phyloP scores from a whole-genome alignment of 2,329 filamentous ascomycete genomes.

The Aspergillus hiratsukae region DNA sequence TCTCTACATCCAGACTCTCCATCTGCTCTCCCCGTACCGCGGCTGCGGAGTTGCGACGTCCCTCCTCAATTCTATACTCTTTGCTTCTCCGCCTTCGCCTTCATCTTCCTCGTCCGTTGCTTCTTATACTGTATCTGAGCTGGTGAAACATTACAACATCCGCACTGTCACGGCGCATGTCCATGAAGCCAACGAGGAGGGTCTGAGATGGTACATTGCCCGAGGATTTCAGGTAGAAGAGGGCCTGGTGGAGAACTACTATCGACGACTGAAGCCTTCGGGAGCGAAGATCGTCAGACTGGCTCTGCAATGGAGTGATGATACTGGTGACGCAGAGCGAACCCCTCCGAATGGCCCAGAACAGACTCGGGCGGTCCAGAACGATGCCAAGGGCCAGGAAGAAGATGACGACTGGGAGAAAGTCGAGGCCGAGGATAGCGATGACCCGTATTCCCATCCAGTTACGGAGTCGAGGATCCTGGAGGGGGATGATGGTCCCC shows the following conservation, averaged over 20 bases:
- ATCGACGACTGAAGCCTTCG: constrained; percentile 53
- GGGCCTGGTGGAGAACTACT: constrained; percentile 53
- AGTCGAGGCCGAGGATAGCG: constrained; percentile 34
- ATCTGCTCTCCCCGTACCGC: constrained; percentile 57
- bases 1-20: constrained; percentile 60
- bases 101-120: constrained; percentile 6
- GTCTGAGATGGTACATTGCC: constrained; percentile 56
- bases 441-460: constrained; percentile 27
- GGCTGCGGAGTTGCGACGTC: constrained; percentile 54
- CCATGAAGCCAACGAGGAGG: constrained; percentile 59
- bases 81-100: constrained; percentile 1
- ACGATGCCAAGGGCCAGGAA: constrained; percentile 6
- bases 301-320: constrained; percentile 28
- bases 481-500: constrained; percentile 19
- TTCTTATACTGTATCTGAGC: constrained; percentile 24
- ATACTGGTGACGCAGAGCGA: constrained; percentile 5
- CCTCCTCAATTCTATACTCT: constrained; percentile 45
- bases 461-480: constrained; percentile 31
- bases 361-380: not conserved
- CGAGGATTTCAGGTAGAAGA: constrained; percentile 52
- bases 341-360: not conserved
- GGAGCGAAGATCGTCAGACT: constrained; percentile 51
- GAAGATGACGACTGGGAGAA: constrained; percentile 41
- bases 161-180: constrained; percentile 57
- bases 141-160: constrained; percentile 48